Conservation (phyloP, 2,329 filamentous ascomycete genomes). For the Talaromyces sp. region DNA sequence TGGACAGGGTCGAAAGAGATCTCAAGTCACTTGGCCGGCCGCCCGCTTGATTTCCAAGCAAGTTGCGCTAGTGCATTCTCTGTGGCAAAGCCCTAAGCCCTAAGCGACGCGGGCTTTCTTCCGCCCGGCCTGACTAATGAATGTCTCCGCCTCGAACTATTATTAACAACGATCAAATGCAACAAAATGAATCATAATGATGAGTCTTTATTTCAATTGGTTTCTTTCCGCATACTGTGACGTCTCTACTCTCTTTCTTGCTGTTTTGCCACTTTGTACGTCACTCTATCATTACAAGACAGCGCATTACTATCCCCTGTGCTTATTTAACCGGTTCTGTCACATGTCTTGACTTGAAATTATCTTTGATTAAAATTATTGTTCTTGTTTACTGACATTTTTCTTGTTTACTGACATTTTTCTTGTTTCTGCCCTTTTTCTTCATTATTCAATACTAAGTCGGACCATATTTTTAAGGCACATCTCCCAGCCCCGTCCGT, state of each 20-base stretch:
- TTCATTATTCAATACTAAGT: background rate
- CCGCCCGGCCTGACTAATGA: background rate
- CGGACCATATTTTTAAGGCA: background rate
- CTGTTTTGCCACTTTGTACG: too few relatives aligned
- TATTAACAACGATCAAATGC: too few relatives aligned
- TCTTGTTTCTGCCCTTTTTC: background rate
- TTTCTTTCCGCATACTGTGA: too few relatives aligned
- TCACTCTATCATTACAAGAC: background rate
- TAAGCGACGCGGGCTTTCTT: conserved; percentile 16
- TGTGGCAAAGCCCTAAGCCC: conserved; percentile 41
- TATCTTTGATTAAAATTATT: too few relatives aligned
- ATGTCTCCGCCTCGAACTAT: background rate
- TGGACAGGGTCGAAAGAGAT: conserved; percentile 30
- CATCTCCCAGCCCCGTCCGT: background rate
- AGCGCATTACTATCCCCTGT: background rate
- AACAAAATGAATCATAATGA: conserved; percentile 2
- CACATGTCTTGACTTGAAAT: too few relatives aligned
- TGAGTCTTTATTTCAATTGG: background rate
- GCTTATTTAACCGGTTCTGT: background rate
- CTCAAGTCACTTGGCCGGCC: conserved; percentile 19
- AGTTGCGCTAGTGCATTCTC: conserved; percentile 24
- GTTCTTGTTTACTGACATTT: background rate
- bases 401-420: background rate
- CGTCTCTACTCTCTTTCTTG: too few relatives aligned
- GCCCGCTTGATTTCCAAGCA: conserved; percentile 39